These are phyloP conservation scores for Pleoardoris graminearum DNA, from an alignment of 2,329 filamentous ascomycete genomes.

Conservation along the genomic window DNA sequence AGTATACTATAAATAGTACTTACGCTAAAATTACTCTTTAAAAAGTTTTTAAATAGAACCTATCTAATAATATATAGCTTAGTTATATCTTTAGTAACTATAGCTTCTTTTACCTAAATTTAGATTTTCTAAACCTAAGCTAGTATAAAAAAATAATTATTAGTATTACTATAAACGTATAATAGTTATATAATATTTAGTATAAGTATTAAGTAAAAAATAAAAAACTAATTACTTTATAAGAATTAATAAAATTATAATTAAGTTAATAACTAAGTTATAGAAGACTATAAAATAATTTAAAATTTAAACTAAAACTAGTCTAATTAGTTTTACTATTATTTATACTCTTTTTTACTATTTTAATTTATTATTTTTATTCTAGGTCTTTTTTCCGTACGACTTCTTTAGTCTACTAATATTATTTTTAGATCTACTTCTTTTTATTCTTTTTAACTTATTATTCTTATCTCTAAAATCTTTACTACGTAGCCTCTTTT, in stretches of 20 bases:
- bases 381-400: too few relatives aligned
- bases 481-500: constrained; percentile 10
- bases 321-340: constrained; percentile 1
- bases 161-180: constrained; percentile 8
- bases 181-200: constrained; percentile 4
- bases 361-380: constrained; percentile 11
- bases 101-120: background rate
- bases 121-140: too few relatives aligned
- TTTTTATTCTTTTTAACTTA: too few relatives aligned
- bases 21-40: background rate
- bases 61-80: constrained; percentile 4
- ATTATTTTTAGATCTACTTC: constrained; percentile 7
- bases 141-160: constrained; percentile 7
- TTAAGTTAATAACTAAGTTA: constrained; percentile 9
- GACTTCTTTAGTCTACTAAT: too few relatives aligned
- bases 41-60: constrained; percentile 1
- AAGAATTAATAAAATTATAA: constrained; percentile 12
- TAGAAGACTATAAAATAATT: constrained; percentile 13
- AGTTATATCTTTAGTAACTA: background rate
- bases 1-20: background rate
- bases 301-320: constrained; percentile 6
- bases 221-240: constrained; percentile 10
- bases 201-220: constrained; percentile 11
- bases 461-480: constrained; percentile 9
- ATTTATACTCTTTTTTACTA: constrained; percentile 10